A percentile compares a stretch with the other conserved stretches of the same genome.
phyloP scores from a whole-genome alignment of 805 yeast species.

The Candida nitratophila region DNA sequence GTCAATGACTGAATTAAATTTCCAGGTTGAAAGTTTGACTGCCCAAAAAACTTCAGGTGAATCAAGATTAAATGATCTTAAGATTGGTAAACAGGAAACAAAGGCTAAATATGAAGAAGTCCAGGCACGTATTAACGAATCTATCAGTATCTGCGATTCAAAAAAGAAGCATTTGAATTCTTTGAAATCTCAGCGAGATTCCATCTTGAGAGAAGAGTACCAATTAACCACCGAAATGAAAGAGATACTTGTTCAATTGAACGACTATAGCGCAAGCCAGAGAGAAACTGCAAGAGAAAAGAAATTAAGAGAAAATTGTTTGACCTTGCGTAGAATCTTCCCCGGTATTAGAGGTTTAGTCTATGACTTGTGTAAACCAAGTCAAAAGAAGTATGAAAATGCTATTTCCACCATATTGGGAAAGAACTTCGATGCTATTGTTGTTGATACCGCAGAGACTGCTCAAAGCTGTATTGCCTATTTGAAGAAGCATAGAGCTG shows the following conservation, averaged over 20 bases:
- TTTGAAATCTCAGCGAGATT: conserved; percentile 30
- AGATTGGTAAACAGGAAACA: conserved; percentile 24
- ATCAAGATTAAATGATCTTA: conserved; percentile 28
- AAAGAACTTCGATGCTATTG: conserved; percentile 67
- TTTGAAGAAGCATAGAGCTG: conserved; percentile 78
- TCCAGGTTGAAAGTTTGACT: conserved; percentile 30
- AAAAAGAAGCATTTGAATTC: conserved; percentile 15
- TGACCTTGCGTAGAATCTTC: conserved; percentile 60
- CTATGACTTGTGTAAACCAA: conserved; percentile 72
- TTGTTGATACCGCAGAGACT: conserved; percentile 70
- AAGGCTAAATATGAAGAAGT: conserved; percentile 22
- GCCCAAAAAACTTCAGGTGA: conserved; percentile 29
- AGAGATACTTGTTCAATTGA: conserved; percentile 51
- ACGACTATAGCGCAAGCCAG: conserved; percentile 68
- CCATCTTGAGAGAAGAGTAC: conserved; percentile 38
- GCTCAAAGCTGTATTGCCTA: conserved; percentile 74
- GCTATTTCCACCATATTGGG: conserved; percentile 80
- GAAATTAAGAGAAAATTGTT: conserved; percentile 64
- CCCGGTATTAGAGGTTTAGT: conserved; percentile 85
- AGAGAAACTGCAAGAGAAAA: conserved; percentile 70
- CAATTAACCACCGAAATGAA: conserved; percentile 59
- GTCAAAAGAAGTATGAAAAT: conserved; percentile 59
- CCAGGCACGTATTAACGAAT: conserved; percentile 17
- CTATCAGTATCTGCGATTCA: conserved; percentile 26
- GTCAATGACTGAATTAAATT: conserved; percentile 24